Percentiles rank a stretch among this genome's conserved stretches.
These are phyloP conservation scores for Leccinum disarticulatum DNA, from an alignment of 768 basidiomycete genomes.

Conservation along the genomic window DNA sequence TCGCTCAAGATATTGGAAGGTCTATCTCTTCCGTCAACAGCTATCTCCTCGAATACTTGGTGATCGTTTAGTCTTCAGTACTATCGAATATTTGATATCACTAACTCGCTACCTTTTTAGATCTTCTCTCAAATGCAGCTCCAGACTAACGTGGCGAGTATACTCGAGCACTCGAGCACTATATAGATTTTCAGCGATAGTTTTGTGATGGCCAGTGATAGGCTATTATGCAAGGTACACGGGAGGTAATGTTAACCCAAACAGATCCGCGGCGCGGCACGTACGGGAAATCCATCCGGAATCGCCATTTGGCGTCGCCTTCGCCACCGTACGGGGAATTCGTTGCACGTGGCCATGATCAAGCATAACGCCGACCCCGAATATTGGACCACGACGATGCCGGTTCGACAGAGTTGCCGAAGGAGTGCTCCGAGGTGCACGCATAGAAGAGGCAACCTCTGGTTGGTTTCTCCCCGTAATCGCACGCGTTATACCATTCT, in stretches of 20 bases:
- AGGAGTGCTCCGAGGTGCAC: background rate
- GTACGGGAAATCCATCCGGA: background rate
- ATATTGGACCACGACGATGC: background rate
- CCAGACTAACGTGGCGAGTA: background rate
- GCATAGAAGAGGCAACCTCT: background rate
- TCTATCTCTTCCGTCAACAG: constrained; percentile 1
- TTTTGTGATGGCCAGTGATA: too few relatives aligned
- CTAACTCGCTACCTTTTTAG: background rate
- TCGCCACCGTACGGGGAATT: background rate
- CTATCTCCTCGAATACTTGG: constrained; percentile 1
- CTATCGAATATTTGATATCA: background rate
- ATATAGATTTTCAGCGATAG: too few relatives aligned
- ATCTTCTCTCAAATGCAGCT: background rate
- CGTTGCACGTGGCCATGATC: too few relatives aligned
- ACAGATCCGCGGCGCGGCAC: too few relatives aligned
- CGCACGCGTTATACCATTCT: too few relatives aligned
- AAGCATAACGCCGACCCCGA: background rate
- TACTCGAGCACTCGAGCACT: background rate
- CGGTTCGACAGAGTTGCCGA: background rate
- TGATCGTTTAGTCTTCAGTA: background rate
- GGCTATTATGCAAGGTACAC: too few relatives aligned
- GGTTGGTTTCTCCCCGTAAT: background rate
- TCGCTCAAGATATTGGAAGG: constrained; percentile 2
- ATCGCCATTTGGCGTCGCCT: constrained; percentile 19
- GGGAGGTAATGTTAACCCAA: too few relatives aligned